phyloP scores from a whole-genome alignment of 805 yeast genomes.

The Nakazawaea siamensis region DNA sequence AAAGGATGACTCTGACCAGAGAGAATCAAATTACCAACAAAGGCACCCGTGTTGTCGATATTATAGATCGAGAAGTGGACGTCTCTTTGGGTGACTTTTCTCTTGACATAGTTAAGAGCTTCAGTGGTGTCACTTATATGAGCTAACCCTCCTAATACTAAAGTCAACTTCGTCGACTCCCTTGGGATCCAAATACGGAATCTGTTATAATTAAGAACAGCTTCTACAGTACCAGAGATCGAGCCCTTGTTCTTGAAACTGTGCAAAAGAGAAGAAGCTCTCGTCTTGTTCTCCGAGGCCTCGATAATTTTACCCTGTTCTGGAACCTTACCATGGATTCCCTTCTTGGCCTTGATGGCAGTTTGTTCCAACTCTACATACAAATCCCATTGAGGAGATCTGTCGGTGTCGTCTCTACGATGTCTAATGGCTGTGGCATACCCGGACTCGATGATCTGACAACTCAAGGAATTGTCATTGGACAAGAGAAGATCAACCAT shows the following conservation, averaged over 20 bases:
- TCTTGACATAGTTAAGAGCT: conserved; percentile 46
- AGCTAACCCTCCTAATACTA: conserved; percentile 70
- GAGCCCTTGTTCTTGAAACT: conserved; percentile 59
- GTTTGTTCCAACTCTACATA: conserved; percentile 60
- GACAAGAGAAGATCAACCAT: conserved; percentile 48
- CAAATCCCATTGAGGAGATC: conserved; percentile 72
- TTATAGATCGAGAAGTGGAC: conserved; percentile 62
- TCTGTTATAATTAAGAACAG: conserved; percentile 60
- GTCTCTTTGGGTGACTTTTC: conserved; percentile 59
- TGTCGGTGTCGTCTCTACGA: conserved; percentile 61
- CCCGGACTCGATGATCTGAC: conserved; percentile 54
- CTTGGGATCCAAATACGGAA: conserved; percentile 59
- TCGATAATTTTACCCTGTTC: conserved; percentile 60
- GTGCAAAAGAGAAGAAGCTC: conserved; percentile 68
- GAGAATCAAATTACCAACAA: conserved; percentile 61
- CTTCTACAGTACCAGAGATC: conserved; percentile 66
- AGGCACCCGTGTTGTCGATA: conserved; percentile 73
- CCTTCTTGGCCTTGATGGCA: conserved; percentile 48
- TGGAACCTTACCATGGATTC: conserved; percentile 54
- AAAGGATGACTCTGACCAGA: conserved; percentile 44
- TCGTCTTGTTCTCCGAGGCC: conserved; percentile 65
- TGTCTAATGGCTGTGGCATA: conserved; percentile 74
- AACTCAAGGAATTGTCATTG: conserved; percentile 53
- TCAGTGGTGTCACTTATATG: conserved; percentile 33
- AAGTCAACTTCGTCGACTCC: conserved; percentile 60